Base-by-base conservation (phyloP, 495 filamentous ascomycete genomes). In the Parachaetomium inaequale region DNA sequence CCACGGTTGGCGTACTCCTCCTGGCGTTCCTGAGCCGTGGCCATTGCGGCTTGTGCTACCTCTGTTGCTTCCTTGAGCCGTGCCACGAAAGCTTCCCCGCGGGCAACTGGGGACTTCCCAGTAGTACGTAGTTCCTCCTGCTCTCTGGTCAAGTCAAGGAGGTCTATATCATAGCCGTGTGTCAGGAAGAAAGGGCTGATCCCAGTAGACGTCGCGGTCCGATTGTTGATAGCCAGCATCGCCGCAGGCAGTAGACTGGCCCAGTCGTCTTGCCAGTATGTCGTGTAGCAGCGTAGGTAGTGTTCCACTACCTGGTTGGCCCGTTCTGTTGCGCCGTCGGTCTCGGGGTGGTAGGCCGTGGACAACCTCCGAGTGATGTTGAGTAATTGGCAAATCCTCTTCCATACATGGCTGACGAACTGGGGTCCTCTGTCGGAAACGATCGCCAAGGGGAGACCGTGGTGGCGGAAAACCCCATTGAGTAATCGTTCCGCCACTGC, bases 141-240 rank as follows among this genome's bases (percentile, higher is more conserved):
- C 14, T n/a, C 54, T 0, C 17, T 31, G 14, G 54, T 11, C 12
- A 45, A 19, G 38, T 28, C 36, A 8, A 56, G 21, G 25, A 56
- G 54, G 54, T 56, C 54, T 2, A 56, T 23, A 7, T 56, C 15
- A 36, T 56, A 56, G 14, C 38, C 25, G 8, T 56, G 25, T 11
- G 50, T 43, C 6, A 31, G 0, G 36, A 56, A 56, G 7, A 56
- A 56, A 1, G 36, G 54, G 36, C 54, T 56, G 8, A 43, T 17
- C 3, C 54, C 25, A 0, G 54, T 56, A 2, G 54, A 56, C 23
- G 36, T 45, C 29, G 38, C 25, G 6, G 1, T 12, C 4, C 36
- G 21, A 23, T 56, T 56, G 38, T 56, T 56, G 25, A 56, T 45
- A 31, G 54, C 54, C 7, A 56, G 15, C 25, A 43, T 56, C 6